Percentiles rank a stretch among this genome's conserved stretches.
phyloP scores from a whole-genome alignment of 164 flowering plant genomes.

The Malania oleifera region DNA sequence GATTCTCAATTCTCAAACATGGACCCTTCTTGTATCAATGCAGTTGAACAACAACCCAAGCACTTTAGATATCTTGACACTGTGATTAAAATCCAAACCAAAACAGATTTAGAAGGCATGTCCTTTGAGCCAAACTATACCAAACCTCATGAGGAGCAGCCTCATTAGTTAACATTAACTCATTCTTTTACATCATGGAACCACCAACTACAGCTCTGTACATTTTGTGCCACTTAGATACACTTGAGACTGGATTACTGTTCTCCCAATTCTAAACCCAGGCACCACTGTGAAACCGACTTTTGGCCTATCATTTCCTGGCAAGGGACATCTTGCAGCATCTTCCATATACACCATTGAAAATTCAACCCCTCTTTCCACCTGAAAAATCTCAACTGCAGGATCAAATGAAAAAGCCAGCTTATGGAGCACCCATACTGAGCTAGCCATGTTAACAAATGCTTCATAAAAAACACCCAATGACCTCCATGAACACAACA shows the following conservation, averaged over 20 bases:
- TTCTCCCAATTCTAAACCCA: conserved; percentile 75
- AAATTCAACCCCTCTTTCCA: conserved; percentile 69
- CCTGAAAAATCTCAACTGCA: conserved; percentile 73
- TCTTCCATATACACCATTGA: conserved; percentile 88
- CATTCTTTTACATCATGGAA: conserved; percentile 1
- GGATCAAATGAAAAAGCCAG: conserved; percentile 79
- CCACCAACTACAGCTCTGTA: conserved; percentile 16
- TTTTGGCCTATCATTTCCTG: conserved; percentile 35
- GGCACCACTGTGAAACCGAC: conserved; percentile 93
- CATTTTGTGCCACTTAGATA: conserved; percentile 42
- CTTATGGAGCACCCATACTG: conserved; percentile 83
- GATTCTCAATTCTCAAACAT: neutral
- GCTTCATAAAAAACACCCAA: conserved; percentile 56
- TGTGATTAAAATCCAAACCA: too few species aligned
- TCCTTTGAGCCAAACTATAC: too few species aligned
- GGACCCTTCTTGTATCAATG: neutral
- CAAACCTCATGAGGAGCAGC: neutral
- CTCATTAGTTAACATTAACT: neutral
- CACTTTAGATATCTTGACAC: neutral
- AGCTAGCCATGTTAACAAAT: conserved; percentile 80
- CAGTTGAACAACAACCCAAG: neutral
- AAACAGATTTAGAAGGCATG: too few species aligned
- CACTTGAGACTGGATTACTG: conserved; percentile 80
- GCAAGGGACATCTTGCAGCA: conserved; percentile 24
- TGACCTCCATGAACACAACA: conserved; percentile 70